Conservation (phyloP, 2,329 filamentous ascomycete species). For the Stagonosporopsis chrysanthemi region DNA sequence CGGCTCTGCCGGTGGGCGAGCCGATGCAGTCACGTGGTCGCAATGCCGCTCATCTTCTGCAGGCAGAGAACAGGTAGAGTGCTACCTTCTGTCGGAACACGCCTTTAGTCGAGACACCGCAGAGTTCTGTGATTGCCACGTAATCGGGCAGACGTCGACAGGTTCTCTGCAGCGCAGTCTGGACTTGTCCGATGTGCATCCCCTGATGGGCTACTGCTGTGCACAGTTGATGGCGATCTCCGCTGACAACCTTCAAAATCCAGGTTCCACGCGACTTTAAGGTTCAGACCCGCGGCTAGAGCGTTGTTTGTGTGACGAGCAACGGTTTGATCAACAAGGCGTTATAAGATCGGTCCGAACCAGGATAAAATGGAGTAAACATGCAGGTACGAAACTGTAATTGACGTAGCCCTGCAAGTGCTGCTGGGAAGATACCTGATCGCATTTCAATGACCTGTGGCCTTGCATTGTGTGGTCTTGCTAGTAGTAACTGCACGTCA, state of each 20-base stretch:
- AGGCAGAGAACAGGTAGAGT: not conserved
- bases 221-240: conserved; percentile 2
- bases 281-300: not conserved
- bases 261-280: conserved; percentile 8
- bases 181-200: not conserved
- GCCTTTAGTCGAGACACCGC: not conserved
- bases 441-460: not conserved
- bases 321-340: conserved; percentile 3
- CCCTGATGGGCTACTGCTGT: conserved; percentile 1
- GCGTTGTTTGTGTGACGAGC: conserved; percentile 9
- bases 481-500: not conserved
- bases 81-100: not conserved
- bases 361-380: conserved; percentile 8
- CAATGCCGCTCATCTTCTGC: not conserved
- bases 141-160: not conserved
- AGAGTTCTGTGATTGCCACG: not conserved
- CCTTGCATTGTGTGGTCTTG: not conserved
- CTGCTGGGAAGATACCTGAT: not conserved
- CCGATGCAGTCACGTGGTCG: not conserved
- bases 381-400: conserved; percentile 10
- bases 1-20: not conserved
- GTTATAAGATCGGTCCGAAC: conserved; percentile 6
- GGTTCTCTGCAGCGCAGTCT: not conserved
- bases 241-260: not conserved
- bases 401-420: not conserved